Conservation (phyloP, 2,329 filamentous ascomycete species). For the Ceratocystis lukuohia region DNA sequence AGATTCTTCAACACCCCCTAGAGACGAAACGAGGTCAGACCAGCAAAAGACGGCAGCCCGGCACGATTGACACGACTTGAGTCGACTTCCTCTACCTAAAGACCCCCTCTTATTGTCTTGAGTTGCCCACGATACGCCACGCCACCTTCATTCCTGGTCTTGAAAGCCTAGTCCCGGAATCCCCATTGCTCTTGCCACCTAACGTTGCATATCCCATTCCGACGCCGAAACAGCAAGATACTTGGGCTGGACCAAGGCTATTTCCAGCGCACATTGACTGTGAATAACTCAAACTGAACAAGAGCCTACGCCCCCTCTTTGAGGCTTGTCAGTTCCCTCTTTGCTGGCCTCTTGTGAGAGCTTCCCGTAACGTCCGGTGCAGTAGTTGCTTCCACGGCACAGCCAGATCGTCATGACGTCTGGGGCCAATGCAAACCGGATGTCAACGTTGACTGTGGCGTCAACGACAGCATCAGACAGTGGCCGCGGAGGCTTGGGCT, state of each 20-base stretch:
- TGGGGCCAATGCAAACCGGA: conserved; percentile 37
- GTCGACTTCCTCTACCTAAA: background rate
- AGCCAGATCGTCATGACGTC: conserved; percentile 30
- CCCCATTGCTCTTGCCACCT: background rate
- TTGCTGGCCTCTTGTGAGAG: background rate
- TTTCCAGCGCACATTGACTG: background rate
- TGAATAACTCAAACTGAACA: background rate
- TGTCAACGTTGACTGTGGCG: conserved; percentile 45
- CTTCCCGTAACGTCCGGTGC: background rate
- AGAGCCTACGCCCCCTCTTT: background rate
- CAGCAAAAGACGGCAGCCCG: background rate
- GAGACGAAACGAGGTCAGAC: background rate
- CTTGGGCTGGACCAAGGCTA: background rate
- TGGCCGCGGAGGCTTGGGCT: conserved; percentile 34
- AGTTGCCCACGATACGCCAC: background rate
- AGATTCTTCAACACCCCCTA: background rate
- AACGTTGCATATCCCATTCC: background rate
- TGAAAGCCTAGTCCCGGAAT: background rate
- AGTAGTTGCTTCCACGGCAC: background rate
- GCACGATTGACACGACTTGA: background rate
- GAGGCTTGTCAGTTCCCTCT: background rate
- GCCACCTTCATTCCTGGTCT: background rate
- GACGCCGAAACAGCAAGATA: background rate
- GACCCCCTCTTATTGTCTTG: background rate
- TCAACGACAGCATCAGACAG: conserved; percentile 26